phyloP scores from a whole-genome alignment of 179 eudicot species.

The Spergularia azorica region DNA sequence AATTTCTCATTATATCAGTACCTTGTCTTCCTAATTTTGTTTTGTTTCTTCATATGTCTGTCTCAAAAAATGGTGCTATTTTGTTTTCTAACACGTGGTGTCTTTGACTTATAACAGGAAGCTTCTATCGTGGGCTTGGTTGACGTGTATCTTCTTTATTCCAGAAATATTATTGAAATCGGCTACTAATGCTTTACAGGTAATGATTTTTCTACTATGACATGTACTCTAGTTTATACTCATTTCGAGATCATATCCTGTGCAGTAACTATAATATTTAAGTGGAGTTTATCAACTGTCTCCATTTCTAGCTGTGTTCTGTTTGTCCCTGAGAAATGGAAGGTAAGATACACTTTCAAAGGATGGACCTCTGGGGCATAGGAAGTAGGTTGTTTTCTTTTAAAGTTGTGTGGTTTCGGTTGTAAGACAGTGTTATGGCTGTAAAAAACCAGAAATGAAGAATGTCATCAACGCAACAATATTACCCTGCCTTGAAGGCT shows the following conservation, averaged over 20 bases:
- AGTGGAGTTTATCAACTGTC: background rate
- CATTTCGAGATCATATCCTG: slow-evolving; percentile 1
- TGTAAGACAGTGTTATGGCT: background rate
- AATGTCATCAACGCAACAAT: too few species aligned
- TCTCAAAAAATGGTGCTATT: background rate
- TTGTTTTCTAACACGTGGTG: background rate
- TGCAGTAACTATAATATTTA: background rate
- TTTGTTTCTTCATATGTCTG: background rate
- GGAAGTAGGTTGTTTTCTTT: background rate
- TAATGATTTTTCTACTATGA: slow-evolving; percentile 19
- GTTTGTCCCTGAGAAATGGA: background rate
- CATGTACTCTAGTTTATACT: background rate
- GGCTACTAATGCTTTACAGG: slow-evolving; percentile 62
- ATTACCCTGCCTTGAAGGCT: too few species aligned
- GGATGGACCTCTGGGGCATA: background rate
- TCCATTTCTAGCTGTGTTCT: background rate
- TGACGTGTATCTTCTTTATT: slow-evolving; percentile 83
- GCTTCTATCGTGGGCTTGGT: slow-evolving; percentile 99
- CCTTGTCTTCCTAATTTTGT: background rate
- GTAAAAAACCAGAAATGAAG: background rate
- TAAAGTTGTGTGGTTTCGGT: background rate
- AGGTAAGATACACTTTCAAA: background rate
- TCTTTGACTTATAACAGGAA: slow-evolving; percentile 61
- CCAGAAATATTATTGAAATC: slow-evolving; percentile 93
- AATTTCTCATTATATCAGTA: slow-evolving; percentile 18